These are phyloP conservation scores for Laetiporus sulphureus DNA, from an alignment of 1,284 basidiomycete genomes.

Conservation along the genomic window DNA sequence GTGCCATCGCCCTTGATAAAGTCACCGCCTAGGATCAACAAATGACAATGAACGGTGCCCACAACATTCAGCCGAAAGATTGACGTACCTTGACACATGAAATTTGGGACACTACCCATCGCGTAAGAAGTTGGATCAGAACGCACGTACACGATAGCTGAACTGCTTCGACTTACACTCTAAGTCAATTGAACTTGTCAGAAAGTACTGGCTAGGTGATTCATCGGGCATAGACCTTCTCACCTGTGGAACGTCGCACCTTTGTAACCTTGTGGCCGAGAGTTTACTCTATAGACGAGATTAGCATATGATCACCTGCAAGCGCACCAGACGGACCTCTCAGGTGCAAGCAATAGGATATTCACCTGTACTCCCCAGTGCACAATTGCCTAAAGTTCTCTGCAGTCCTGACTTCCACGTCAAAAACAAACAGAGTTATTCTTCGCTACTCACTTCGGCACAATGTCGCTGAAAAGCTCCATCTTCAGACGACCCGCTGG, in stretches of 20 bases:
- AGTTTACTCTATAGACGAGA: constrained; percentile 56
- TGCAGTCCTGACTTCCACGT: constrained; percentile 73
- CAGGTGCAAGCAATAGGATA: constrained; percentile 4
- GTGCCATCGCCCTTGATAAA: constrained; percentile 90
- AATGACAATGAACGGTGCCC: neutral
- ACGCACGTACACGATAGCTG: too few species aligned
- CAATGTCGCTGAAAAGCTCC: constrained; percentile 89
- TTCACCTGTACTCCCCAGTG: constrained; percentile 88
- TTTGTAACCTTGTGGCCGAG: constrained; percentile 86
- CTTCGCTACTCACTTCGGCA: constrained; percentile 55
- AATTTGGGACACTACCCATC: constrained; percentile 67
- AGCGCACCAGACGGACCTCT: constrained; percentile 7
- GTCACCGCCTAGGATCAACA: constrained; percentile 71
- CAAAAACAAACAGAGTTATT: neutral
- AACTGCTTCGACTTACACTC: too few species aligned
- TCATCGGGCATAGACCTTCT: too few species aligned
- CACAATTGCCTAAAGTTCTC: constrained; percentile 98
- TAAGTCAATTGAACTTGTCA: too few species aligned
- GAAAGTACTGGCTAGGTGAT: too few species aligned
- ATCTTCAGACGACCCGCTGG: constrained; percentile 93
- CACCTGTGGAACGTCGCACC: constrained; percentile 88
- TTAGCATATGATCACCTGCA: constrained; percentile 42
- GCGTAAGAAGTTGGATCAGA: too few species aligned
- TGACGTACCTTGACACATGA: constrained; percentile 77
- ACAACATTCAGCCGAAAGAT: neutral